Conservation (phyloP, 139 green algal genomes). For the Cymbomonas tetramitiformis region DNA sequence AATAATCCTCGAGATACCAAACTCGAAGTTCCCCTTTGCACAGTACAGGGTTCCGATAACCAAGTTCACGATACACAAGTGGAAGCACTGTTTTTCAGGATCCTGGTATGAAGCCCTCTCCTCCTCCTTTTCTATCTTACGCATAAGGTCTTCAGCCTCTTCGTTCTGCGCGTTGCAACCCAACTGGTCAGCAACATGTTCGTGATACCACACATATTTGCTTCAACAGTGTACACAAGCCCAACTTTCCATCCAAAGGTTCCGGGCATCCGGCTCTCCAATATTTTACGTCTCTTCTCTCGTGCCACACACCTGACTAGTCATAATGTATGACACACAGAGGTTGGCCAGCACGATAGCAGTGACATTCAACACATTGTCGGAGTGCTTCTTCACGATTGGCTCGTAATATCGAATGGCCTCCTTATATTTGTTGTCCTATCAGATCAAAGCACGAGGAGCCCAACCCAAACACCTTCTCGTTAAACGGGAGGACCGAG, state of each 20-base stretch:
- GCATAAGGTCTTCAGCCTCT: slow-evolving; percentile 76
- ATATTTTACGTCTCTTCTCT: no score
- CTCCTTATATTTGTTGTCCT: slow-evolving; percentile 60
- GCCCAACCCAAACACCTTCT: no score
- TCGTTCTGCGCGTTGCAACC: slow-evolving; percentile 70
- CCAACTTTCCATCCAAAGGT: no score
- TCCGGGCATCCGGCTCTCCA: no score
- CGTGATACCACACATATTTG: no score
- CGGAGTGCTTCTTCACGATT: slow-evolving; percentile 41
- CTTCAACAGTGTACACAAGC: no score
- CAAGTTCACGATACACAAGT: slow-evolving; percentile 82
- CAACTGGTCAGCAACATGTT: no score
- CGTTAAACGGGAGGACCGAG: no score
- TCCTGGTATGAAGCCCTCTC: slow-evolving; percentile 28
- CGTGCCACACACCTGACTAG: no score
- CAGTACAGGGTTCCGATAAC: slow-evolving; percentile 86
- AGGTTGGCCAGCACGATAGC: slow-evolving; percentile 80
- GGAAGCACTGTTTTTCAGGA: slow-evolving; percentile 46
- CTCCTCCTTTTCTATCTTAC: slow-evolving; percentile 64
- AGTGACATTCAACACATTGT: slow-evolving; percentile 48
- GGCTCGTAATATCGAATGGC: slow-evolving; percentile 59
- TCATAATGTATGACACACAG: slow-evolving; percentile 82
- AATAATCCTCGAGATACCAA: slow-evolving; percentile 72
- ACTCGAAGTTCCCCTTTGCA: slow-evolving; percentile 72
- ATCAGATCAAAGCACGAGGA: no score